Evolutionary conservation across 345 rosid species (phyloP).

Genomic region (Trapa bicornis): DNA sequence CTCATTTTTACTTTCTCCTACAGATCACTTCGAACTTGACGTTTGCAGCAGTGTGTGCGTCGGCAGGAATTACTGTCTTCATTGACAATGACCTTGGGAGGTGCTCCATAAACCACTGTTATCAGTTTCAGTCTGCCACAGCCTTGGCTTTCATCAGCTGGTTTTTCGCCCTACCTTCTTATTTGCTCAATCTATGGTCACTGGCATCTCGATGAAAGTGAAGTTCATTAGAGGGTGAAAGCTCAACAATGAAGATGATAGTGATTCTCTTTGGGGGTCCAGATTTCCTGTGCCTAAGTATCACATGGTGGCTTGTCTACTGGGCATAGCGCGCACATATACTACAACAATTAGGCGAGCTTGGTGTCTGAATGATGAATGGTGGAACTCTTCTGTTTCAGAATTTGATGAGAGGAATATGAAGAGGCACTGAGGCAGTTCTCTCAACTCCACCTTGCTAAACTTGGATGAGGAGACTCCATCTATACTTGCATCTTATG

Average conservation of each 20-base stretch:
- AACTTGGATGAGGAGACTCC: too few species aligned
- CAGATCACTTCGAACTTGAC: conserved; percentile 63
- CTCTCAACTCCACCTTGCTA: not conserved
- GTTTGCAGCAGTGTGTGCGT: conserved; percentile 72
- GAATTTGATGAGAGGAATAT: not conserved
- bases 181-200: conserved; percentile 61
- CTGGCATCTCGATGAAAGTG: conserved; percentile 39
- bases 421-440: not conserved
- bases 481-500: too few species aligned
- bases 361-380: not conserved
- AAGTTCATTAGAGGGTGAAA: not conserved
- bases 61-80: conserved; percentile 74
- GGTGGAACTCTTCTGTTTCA: not conserved
- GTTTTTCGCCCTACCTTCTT: conserved; percentile 50
- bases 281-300: not conserved
- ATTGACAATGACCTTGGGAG: conserved; percentile 52
- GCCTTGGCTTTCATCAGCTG: conserved; percentile 70
- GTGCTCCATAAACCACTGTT: conserved; percentile 45
- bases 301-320: not conserved
- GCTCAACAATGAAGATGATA: not conserved
- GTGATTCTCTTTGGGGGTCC: not conserved
- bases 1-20: conserved; percentile 6
- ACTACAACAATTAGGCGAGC: not conserved
- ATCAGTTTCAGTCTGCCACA: conserved; percentile 60
- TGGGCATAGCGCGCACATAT: not conserved